Conservation (phyloP, 2,329 filamentous ascomycete genomes). For the Claviceps arundinis region DNA sequence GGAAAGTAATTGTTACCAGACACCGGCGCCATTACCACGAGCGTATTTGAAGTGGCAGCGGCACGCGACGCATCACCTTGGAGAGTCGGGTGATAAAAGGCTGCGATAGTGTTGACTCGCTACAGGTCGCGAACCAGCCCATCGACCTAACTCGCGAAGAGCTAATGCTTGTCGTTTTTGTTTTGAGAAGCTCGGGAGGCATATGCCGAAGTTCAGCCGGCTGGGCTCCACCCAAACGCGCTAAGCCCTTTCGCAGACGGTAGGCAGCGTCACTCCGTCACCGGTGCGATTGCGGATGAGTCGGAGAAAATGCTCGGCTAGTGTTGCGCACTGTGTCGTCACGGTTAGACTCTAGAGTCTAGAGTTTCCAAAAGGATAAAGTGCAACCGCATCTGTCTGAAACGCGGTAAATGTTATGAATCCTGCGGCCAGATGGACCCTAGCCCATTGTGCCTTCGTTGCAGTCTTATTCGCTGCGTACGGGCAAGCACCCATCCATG, state of each 20-base stretch:
- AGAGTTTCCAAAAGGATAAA: not conserved
- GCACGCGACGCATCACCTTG: conserved; percentile 26
- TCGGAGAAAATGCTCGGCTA: not conserved
- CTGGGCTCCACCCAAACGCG: not conserved
- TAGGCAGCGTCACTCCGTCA: not conserved
- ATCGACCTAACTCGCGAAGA: conserved; percentile 1
- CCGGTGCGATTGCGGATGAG: not conserved
- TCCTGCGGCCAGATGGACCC: not conserved
- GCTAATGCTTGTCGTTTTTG: conserved; percentile 3
- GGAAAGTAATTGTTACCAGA: conserved; percentile 66
- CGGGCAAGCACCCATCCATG: not conserved
- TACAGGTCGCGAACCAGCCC: conserved; percentile 13
- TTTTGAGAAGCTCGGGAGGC: conserved; percentile 14
- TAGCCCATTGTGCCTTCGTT: not conserved
- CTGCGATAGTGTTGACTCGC: conserved; percentile 20
- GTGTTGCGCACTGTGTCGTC: not conserved
- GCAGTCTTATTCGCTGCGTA: not conserved
- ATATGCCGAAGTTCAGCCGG: conserved; percentile 15
- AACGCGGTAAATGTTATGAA: not conserved
- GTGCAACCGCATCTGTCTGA: not conserved
- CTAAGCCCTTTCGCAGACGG: not conserved
- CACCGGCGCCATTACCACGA: conserved; percentile 55
- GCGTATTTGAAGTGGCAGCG: conserved; percentile 31
- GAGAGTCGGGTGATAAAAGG: conserved; percentile 8
- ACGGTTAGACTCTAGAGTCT: too few species aligned